Conservation (phyloP, 78 protist genomes). For the Monosiga brevicollis region DNA sequence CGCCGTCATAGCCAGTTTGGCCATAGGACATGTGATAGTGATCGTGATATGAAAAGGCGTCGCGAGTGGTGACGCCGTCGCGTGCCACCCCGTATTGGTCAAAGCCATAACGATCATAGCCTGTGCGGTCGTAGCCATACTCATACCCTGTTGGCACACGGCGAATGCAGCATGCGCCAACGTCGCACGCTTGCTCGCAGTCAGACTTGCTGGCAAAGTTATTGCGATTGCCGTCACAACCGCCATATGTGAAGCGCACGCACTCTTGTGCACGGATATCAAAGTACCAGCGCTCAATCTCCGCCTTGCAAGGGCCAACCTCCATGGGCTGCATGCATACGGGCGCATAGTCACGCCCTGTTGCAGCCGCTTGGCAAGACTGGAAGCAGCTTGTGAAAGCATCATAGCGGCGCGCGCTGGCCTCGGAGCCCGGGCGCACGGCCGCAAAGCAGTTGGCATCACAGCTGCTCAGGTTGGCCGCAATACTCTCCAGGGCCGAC, state of each 20-base stretch:
- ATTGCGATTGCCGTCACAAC: not conserved
- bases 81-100: not conserved
- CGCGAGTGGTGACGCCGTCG: not conserved
- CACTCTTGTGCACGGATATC: not conserved
- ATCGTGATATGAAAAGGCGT: too few species aligned
- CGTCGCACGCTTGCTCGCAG: not conserved
- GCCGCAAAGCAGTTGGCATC: too few species aligned
- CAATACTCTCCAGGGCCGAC: too few species aligned
- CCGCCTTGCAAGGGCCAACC: not conserved
- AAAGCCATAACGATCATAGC: not conserved
- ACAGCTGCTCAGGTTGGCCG: too few species aligned
- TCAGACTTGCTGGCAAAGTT: not conserved
- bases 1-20: not conserved
- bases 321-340: not conserved
- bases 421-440: too few species aligned
- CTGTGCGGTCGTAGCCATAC: not conserved
- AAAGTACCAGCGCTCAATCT: not conserved
- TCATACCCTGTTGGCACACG: not conserved
- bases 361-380: too few species aligned
- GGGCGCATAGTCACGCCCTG: too few species aligned
- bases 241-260: not conserved
- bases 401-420: too few species aligned
- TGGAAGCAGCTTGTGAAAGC: too few species aligned
- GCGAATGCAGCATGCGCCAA: not conserved
- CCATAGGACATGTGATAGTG: not conserved